phyloP scores from a whole-genome alignment of 495 filamentous ascomycete genomes.

The Neohortaea acidophila region DNA sequence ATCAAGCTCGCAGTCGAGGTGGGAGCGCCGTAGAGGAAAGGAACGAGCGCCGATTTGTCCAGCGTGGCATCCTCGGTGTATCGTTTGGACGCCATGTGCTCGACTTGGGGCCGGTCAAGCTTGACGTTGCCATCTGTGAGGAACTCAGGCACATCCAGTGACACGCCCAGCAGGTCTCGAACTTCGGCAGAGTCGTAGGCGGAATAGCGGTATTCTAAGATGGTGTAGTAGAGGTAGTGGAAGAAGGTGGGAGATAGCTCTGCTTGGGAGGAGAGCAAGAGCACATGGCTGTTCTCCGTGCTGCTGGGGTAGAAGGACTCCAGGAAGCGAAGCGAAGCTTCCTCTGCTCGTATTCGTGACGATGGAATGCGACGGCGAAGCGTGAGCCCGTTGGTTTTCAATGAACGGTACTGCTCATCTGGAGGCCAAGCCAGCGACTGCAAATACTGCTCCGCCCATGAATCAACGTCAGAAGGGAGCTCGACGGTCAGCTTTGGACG shows the following conservation, averaged over 20 bases:
- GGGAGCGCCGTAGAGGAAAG: constrained; percentile 71
- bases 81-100: constrained; percentile 18
- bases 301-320: constrained; percentile 69
- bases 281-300: constrained; percentile 47
- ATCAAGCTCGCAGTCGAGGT: constrained; percentile 65
- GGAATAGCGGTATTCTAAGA: constrained; percentile 63
- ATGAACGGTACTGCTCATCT: constrained; percentile 13
- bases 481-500: constrained; percentile 65
- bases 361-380: constrained; percentile 56
- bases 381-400: constrained; percentile 33
- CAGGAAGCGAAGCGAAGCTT: constrained; percentile 54
- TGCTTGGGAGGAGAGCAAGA: constrained; percentile 60
- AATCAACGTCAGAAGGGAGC: constrained; percentile 51
- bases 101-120: constrained; percentile 36
- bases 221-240: constrained; percentile 62
- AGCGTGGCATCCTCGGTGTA: constrained; percentile 10
- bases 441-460: constrained; percentile 43
- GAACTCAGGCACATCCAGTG: constrained; percentile 53
- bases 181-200: constrained; percentile 24
- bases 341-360: constrained; percentile 37
- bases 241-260: constrained; percentile 62
- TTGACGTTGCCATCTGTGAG: constrained; percentile 39
- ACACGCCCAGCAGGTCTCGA: constrained; percentile 52
- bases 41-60: constrained; percentile 26
- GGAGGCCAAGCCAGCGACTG: constrained; percentile 51